Percentiles rank a stretch among this genome's conserved stretches.
Conservation (phyloP, 441 rosid genomes). For the Populus hybrid region DNA sequence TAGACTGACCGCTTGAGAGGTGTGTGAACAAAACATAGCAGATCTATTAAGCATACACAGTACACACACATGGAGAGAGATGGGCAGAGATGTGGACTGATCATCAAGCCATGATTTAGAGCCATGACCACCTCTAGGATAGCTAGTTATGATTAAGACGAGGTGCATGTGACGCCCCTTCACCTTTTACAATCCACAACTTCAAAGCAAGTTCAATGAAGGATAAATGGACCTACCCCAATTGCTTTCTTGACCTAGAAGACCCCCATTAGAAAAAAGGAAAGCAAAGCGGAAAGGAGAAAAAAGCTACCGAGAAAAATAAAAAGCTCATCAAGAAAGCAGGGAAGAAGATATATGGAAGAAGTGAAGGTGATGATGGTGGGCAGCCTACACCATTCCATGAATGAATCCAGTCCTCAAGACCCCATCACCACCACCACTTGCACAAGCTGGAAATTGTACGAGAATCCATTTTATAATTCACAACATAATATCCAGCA, state of each 20-base stretch:
- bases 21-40: neutral
- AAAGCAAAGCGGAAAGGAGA: conserved; percentile 12
- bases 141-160: conserved; percentile 12
- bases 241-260: conserved; percentile 36
- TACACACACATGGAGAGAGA: neutral
- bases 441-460: conserved; percentile 69
- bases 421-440: conserved; percentile 37
- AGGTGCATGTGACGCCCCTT: conserved; percentile 15
- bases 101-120: conserved; percentile 5
- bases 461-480: conserved; percentile 67
- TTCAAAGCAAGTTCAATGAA: conserved; percentile 13
- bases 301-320: conserved; percentile 3
- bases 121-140: neutral
- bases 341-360: conserved; percentile 27
- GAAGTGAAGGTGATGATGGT: conserved; percentile 42
- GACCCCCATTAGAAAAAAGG: conserved; percentile 22
- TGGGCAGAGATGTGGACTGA: neutral
- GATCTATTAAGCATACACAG: neutral
- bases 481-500: conserved; percentile 28
- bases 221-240: conserved; percentile 22
- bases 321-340: conserved; percentile 12
- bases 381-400: conserved; percentile 25
- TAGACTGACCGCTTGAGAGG: no score
- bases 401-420: conserved; percentile 23
- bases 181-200: conserved; percentile 10